Percentiles rank a stretch among this genome's conserved stretches.
phyloP scores from a whole-genome alignment of 306 rosid species.

The Heteromeles arbutifolia region DNA sequence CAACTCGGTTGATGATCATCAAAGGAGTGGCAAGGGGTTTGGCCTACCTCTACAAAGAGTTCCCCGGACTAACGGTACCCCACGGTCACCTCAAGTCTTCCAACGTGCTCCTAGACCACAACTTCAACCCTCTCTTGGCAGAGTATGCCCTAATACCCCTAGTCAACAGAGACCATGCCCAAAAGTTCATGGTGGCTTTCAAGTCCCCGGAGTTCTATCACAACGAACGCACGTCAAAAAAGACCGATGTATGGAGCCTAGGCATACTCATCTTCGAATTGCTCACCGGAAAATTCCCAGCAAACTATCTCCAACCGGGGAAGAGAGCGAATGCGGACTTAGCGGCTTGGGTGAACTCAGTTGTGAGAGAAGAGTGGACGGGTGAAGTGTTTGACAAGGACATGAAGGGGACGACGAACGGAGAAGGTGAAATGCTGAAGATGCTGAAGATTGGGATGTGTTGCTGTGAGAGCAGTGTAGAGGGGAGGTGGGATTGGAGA shows the following conservation, averaged over 20 bases:
- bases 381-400: slow-evolving; percentile 62
- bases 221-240: slow-evolving; percentile 20
- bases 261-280: slow-evolving; percentile 67
- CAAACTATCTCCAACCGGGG: slow-evolving; percentile 44
- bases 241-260: slow-evolving; percentile 64
- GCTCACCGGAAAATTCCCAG: slow-evolving; percentile 64
- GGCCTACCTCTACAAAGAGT: slow-evolving; percentile 48
- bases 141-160: slow-evolving; percentile 53
- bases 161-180: slow-evolving; percentile 44
- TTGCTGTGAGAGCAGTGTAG: slow-evolving; percentile 49
- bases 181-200: slow-evolving; percentile 51
- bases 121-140: slow-evolving; percentile 36
- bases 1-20: slow-evolving; percentile 62
- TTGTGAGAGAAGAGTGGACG: slow-evolving; percentile 67
- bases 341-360: slow-evolving; percentile 58
- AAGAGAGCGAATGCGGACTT: slow-evolving; percentile 42
- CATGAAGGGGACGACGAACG: slow-evolving; percentile 28
- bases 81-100: slow-evolving; percentile 94
- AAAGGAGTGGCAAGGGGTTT: slow-evolving; percentile 73
- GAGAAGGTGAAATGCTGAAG: slow-evolving; percentile 61
- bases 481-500: slow-evolving; percentile 50
- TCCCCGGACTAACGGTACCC: slow-evolving; percentile 28
- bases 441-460: slow-evolving; percentile 63
- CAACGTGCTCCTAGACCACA: slow-evolving; percentile 49
- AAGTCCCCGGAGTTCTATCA: slow-evolving; percentile 53